Base-by-base conservation (phyloP, 1,284 basidiomycete species). In the Tylopilus sp. region DNA sequence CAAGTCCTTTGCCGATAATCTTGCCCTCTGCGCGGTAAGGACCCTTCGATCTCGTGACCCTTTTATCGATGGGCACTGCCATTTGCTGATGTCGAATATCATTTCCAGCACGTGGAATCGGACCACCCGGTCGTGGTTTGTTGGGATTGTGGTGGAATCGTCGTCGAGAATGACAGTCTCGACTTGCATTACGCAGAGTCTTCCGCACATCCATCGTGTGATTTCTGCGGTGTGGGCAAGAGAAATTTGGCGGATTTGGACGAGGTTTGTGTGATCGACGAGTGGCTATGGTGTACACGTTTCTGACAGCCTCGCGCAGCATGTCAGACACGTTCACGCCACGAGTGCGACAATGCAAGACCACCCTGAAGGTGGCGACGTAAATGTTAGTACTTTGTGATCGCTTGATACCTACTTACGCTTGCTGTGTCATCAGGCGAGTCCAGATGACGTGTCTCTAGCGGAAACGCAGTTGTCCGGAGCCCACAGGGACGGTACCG, bases 121-220 rank as follows among this genome's bases (percentile, higher is more conserved):
- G 55, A 54, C 33, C 63, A 67, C 34, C 59, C 62, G 1, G 55
- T 51, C 15, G 54, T 68, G 12, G 62, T 64, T 35, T 65, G 63
- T 45, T 65, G 63, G 63, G 63, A 68, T 21, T 65, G 63, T 34
- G 61, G 53, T 31, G 65, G 63, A 5, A 41, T 55, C 2, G 57
- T 65, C 8, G 42, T 66, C 11, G 64, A 65, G 7, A 55, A 28
- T 14, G 44, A 35, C n/a, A 44, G 24, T 46, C 57, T 65, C 26
- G 60, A 56, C 10, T 41, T 37, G 29, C 63, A 65, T 44, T 67
- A 67, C 15, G 34, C 59, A 12, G 65, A 64, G 6, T 65, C 59
- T n/a, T 20, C 52, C 7, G 48, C 46, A n/a, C 63, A 65, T n/a
- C 58, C 62, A 11, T 54, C 62, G 2, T 64, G 63, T 44, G 28